Base-by-base conservation (phyloP, 2,329 filamentous ascomycete genomes). In the Endoconidiophora polonica region DNA sequence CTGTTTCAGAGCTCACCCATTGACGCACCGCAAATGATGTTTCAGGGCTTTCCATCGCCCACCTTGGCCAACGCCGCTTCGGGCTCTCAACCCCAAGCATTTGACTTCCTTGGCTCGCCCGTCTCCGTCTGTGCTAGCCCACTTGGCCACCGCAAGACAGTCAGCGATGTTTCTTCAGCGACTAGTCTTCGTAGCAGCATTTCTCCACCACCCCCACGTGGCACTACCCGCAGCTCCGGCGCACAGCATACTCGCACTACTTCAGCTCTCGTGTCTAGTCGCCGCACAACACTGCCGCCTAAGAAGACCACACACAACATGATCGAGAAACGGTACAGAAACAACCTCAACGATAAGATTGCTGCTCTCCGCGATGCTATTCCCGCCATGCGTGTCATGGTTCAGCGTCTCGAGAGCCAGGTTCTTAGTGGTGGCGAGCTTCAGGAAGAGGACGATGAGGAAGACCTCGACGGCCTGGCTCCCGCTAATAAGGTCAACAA, bases 261-360 rank as follows among this genome's bases (percentile, higher is more conserved):
- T 37, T 46, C 22, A 54, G 48, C 45, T 50, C 26, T 26, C 48
- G 47, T 45, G 48, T 36, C 38, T 48, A 47, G 23, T 20, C 46
- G 20, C 37, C 51, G 20, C 38, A 52, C 36, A 59, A 46, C 49
- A 4, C 45, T 49, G 5, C 48, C 45, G n/a, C 54, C 50, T 22
- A 87, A 86, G 67, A 88, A 87, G 68, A 83, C 82, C 29, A 81
- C 83, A 6, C 84, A 90, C 66, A 88, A 87, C 65, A 83, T 88
- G 65, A 86, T 88, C 56, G 84, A 90, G 65, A 88, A 88, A 67
- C 71, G 84, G 50, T 90, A 88, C 64, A 79, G 84, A 56, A 86
- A 81, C 48, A 90, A 90, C 59, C 69, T 90, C 52, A 88, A 88
- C 61, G 83, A 87, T 60, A 88, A 87, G 65, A 88, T 90, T 58